Conservation (phyloP, 2,329 filamentous ascomycete genomes). For the Penicillium nordicum region DNA sequence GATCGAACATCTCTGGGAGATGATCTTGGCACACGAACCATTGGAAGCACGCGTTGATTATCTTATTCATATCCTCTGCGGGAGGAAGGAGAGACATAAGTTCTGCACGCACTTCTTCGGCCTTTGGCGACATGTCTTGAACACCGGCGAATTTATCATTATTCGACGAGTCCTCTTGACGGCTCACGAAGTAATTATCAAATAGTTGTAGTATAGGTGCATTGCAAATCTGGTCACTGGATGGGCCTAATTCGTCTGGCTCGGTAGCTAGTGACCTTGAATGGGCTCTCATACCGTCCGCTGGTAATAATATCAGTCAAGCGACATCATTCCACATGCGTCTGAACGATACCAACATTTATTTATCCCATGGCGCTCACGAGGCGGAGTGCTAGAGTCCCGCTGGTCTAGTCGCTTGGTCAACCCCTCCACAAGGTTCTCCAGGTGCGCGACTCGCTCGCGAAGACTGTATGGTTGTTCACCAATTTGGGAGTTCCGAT, state of each 20-base stretch:
- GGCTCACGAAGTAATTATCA: conserved; percentile 37
- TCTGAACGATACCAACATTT: not conserved
- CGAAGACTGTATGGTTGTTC: conserved; percentile 38
- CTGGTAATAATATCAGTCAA: conserved; percentile 2
- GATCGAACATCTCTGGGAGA: conserved; percentile 30
- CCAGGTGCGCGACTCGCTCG: conserved; percentile 38
- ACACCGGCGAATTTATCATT: conserved; percentile 23
- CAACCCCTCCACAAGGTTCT: conserved; percentile 37
- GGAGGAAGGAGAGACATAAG: conserved; percentile 37
- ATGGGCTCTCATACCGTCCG: not conserved
- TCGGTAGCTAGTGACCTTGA: conserved; percentile 12
- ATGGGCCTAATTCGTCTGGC: conserved; percentile 21
- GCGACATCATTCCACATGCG: not conserved
- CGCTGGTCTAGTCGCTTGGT: conserved; percentile 30
- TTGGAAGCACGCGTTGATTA: conserved; percentile 30
- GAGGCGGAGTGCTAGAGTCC: not conserved
- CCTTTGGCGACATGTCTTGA: conserved; percentile 28
- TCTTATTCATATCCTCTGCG: conserved; percentile 28
- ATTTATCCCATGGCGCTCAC: not conserved
- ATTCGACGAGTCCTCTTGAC: conserved; percentile 28
- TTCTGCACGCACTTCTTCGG: conserved; percentile 23
- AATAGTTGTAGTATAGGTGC: conserved; percentile 39
- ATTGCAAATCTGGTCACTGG: conserved; percentile 30
- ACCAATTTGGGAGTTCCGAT: conserved; percentile 6
- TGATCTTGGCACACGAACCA: conserved; percentile 34